Base-by-base conservation (phyloP, 2,329 filamentous ascomycete genomes). In the Fusarium chuoi region DNA sequence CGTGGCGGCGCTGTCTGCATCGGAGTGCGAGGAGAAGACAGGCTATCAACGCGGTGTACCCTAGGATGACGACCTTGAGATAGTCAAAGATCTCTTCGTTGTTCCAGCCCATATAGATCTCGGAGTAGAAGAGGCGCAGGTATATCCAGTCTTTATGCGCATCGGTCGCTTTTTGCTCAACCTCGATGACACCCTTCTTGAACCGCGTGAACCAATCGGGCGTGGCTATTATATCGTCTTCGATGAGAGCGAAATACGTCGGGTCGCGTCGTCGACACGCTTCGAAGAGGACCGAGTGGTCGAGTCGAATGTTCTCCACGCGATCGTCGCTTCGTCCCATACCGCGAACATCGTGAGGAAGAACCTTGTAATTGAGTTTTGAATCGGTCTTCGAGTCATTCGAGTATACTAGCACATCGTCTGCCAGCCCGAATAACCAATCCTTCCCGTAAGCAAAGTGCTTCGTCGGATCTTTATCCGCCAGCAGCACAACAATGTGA, bases 31-130 rank as follows among this genome's bases (percentile, higher is more conserved):
- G 42, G 3, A 74, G 49, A 5, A 75, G 55, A 36, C 68, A 74
- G 3, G 12, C 63, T 11, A 74, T 71, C 0, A 81, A 33, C 1
- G 63, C 58, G 3, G 74, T 68, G 55, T 83, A 83, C 20, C 76
- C 68, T 26, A 78, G 9, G 4, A 78, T 70, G 22, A 82, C 77
- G 12, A 72, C 70, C 51, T 74, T 61, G 6, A 76, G 35, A 45
- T 83, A 83, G 39, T 63, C 71, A 6, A 77, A 74, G 71, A 78
- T 78, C 66, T 83, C 80, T 64, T 83, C 81, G 20, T 74, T 75
- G 61, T 83, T 83, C 82, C 82, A 84, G 10, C 82, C 81, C 77
- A 83, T 81, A 18, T 81, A 77, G 4, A 80, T 71, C 63, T 84
- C 82, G 9, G 82, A 82, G 69, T 83, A 83, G 71, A 84, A 84